Evolutionary conservation across 768 basidiomycete genomes (phyloP).

Genomic region (Lanmaoa pseudosensibilis): DNA sequence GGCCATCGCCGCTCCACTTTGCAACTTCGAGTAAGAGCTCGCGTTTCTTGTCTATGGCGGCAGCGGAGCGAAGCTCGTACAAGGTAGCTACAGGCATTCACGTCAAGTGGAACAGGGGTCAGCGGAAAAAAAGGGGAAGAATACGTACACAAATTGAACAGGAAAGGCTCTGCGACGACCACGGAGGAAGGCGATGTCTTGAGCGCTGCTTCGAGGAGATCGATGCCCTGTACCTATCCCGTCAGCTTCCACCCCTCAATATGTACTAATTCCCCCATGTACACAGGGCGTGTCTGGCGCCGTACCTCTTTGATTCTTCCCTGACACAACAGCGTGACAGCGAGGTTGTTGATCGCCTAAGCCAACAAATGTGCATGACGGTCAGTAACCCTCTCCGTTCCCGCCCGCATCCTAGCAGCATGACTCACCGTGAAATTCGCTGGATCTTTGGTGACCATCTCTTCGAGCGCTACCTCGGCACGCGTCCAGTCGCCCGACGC

Average conservation of each 20-base stretch:
- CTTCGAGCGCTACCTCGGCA: slow-evolving; percentile 47
- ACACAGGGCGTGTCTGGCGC: no score
- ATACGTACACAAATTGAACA: slow-evolving; percentile 79
- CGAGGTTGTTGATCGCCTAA: slow-evolving; percentile 75
- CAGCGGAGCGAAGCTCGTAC: slow-evolving; percentile 76
- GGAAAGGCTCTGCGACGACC: slow-evolving; percentile 76
- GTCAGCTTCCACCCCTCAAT: not conserved
- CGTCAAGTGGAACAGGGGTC: not conserved
- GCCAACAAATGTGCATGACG: not conserved
- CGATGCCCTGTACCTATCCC: slow-evolving; percentile 54
- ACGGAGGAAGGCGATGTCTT: slow-evolving; percentile 65
- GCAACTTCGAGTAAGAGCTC: slow-evolving; percentile 73
- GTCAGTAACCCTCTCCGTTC: not conserved
- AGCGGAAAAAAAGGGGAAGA: not conserved
- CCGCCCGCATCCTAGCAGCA: no score
- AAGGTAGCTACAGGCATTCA: slow-evolving; percentile 54
- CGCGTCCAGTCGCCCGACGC: slow-evolving; percentile 70
- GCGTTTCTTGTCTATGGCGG: slow-evolving; percentile 74
- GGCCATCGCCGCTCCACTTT: slow-evolving; percentile 84
- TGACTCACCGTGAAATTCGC: slow-evolving; percentile 55
- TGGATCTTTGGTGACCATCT: slow-evolving; percentile 50
- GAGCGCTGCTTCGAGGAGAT: slow-evolving; percentile 63
- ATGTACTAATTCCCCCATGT: not conserved
- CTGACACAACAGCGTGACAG: slow-evolving; percentile 68
- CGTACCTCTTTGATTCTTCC: slow-evolving; percentile 71